Percentiles rank a stretch among this genome's conserved stretches.
These are phyloP conservation scores for Silene uniflora DNA, from an alignment of 148 eudicot species.

Conservation along the genomic window DNA sequence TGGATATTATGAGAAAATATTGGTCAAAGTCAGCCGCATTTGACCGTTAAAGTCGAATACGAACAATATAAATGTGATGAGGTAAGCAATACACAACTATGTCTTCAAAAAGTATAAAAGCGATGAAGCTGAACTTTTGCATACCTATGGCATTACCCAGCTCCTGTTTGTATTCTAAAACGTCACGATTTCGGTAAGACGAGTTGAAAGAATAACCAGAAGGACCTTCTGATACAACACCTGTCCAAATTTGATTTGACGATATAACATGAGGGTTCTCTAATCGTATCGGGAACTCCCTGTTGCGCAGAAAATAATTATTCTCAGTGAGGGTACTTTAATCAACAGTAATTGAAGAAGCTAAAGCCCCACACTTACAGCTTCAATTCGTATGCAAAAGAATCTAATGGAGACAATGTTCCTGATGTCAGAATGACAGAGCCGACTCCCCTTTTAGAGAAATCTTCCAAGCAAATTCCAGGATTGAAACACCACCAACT, in stretches of 20 bases:
- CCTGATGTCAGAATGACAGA: slow-evolving; percentile 98
- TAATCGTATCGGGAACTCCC: slow-evolving; percentile 84
- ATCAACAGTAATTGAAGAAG: slow-evolving; percentile 8
- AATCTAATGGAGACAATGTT: slow-evolving; percentile 95
- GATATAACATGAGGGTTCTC: slow-evolving; percentile 99
- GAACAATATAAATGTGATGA: not conserved
- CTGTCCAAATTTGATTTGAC: slow-evolving; percentile 88
- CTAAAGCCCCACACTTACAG: slow-evolving; percentile 48
- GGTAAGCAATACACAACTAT: not conserved
- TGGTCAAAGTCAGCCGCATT: not conserved
- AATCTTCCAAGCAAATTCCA: slow-evolving; percentile 91
- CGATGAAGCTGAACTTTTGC: slow-evolving; percentile 16
- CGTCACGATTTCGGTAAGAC: slow-evolving; percentile 75
- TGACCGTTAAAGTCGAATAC: not conserved
- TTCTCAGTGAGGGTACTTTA: not conserved
- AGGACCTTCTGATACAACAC: slow-evolving; percentile 84
- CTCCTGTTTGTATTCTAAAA: slow-evolving; percentile 72
- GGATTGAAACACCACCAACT: slow-evolving; percentile 99
- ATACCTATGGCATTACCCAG: slow-evolving; percentile 97
- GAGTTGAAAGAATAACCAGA: slow-evolving; percentile 87
- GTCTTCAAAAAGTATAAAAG: not conserved
- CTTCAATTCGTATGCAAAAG: slow-evolving; percentile 92
- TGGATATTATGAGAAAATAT: not conserved
- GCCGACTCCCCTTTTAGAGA: slow-evolving; percentile 69
- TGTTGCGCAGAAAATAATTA: slow-evolving; percentile 21